A percentile compares a stretch with the other conserved stretches of the same genome.
These are phyloP conservation scores for Nigrospora osmanthi DNA, from an alignment of 2,329 filamentous ascomycete genomes.

Conservation along the genomic window DNA sequence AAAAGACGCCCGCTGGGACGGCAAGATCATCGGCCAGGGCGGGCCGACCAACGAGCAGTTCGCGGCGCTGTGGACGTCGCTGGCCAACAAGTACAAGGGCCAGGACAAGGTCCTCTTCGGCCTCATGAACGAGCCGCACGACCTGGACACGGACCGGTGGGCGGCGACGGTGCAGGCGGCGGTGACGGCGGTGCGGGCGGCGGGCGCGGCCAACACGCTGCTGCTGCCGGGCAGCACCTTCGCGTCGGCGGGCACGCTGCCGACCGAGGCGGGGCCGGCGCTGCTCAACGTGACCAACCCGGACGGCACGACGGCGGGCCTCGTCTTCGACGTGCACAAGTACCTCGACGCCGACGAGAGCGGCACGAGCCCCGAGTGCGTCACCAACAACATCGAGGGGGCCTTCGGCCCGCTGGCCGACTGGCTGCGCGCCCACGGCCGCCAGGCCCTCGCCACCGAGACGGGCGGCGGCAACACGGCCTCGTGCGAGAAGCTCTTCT, in stretches of 20 bases:
- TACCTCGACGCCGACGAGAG: slow-evolving; percentile 52
- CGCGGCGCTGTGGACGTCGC: slow-evolving; percentile 46
- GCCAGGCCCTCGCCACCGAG: slow-evolving; percentile 26
- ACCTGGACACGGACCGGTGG: slow-evolving; percentile 45
- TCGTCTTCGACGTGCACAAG: slow-evolving; percentile 56
- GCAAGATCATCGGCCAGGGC: slow-evolving; percentile 56
- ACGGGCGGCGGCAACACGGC: slow-evolving; percentile 26
- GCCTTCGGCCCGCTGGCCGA: slow-evolving; percentile 23
- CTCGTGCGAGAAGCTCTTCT: slow-evolving; percentile 22
- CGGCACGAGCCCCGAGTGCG: slow-evolving; percentile 43
- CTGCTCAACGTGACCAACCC: slow-evolving; percentile 48
- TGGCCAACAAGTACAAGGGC: slow-evolving; percentile 49
- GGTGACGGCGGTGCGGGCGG: slow-evolving; percentile 57
- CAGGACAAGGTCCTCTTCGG: slow-evolving; percentile 52
- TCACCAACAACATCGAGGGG: slow-evolving; percentile 27
- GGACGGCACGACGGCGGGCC: slow-evolving; percentile 43
- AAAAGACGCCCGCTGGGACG: slow-evolving; percentile 47
- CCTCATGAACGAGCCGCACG: slow-evolving; percentile 64
- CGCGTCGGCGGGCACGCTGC: slow-evolving; percentile 39
- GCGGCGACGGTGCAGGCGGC: slow-evolving; percentile 51
- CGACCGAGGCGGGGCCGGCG: slow-evolving; percentile 39
- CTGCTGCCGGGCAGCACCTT: slow-evolving; percentile 57
- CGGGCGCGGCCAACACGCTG: slow-evolving; percentile 55
- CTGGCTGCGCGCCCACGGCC: slow-evolving; percentile 23
- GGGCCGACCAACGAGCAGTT: slow-evolving; percentile 53